phyloP scores from a whole-genome alignment of 148 eudicot genomes.

The Vaccinium vitisidaea region DNA sequence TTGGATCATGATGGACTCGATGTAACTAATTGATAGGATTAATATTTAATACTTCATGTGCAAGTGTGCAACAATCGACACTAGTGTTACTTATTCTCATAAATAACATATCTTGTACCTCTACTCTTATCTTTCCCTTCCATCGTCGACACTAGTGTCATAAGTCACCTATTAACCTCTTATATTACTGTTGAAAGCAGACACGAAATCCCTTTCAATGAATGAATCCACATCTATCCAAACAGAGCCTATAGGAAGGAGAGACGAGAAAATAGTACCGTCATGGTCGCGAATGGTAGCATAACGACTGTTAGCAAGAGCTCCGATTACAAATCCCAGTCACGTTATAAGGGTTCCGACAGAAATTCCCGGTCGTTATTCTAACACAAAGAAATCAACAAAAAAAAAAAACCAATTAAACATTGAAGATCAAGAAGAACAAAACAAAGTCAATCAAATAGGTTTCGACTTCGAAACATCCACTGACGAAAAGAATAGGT shows the following conservation, averaged over 20 bases:
- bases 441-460: neutral
- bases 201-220: no score
- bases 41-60: no score
- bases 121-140: no score
- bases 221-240: no score
- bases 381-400: slow-evolving; percentile 29
- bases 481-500: neutral
- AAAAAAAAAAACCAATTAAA: neutral
- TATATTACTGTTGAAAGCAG: no score
- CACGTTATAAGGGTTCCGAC: slow-evolving; percentile 89
- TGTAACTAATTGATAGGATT: no score
- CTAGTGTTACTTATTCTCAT: no score
- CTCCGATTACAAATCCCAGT: slow-evolving; percentile 96
- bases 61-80: no score
- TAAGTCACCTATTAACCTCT: no score
- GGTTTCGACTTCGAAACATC: neutral
- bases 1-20: no score
- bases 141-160: no score
- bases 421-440: neutral
- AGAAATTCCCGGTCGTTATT: slow-evolving; percentile 81
- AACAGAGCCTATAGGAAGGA: neutral
- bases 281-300: slow-evolving; percentile 86
- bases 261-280: slow-evolving; percentile 35
- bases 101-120: no score
- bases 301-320: slow-evolving; percentile 90